Evolutionary conservation across 768 basidiomycete species (phyloP).

Genomic region (Hericium erinaceus): DNA sequence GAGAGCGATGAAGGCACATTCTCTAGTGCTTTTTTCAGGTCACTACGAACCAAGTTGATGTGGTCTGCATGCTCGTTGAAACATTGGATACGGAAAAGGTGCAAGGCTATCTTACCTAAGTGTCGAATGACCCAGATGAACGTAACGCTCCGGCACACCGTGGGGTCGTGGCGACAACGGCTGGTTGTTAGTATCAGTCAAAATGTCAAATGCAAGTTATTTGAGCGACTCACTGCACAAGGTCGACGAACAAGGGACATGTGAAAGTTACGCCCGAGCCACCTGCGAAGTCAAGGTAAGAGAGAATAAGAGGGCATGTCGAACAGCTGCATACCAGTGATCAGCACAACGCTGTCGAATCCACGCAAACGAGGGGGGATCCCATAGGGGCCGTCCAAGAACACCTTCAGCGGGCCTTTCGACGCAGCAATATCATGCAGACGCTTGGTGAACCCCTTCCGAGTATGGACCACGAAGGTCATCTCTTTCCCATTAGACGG

Average conservation of each 20-base stretch:
- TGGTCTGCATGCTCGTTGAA: not conserved
- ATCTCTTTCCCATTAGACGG: slow-evolving; percentile 29
- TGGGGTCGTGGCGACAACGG: slow-evolving; percentile 18
- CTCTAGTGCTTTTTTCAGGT: not conserved
- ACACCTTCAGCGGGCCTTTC: slow-evolving; percentile 30
- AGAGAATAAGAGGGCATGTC: not conserved
- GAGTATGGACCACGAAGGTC: slow-evolving; percentile 49
- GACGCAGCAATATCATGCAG: slow-evolving; percentile 26
- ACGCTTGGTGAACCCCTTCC: slow-evolving; percentile 49
- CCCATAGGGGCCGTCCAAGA: slow-evolving; percentile 56
- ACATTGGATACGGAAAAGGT: slow-evolving; percentile 8
- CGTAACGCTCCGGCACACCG: slow-evolving; percentile 23
- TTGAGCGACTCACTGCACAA: slow-evolving; percentile 30
- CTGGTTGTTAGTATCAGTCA: slow-evolving; percentile 10
- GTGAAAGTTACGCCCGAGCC: slow-evolving; percentile 43
- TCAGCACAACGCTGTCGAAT: slow-evolving; percentile 38
- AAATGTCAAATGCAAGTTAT: no score
- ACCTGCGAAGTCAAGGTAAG: slow-evolving; percentile 19
- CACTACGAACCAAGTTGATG: not conserved
- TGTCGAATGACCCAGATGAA: slow-evolving; percentile 38
- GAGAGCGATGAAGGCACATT: not conserved
- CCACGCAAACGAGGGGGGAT: slow-evolving; percentile 29
- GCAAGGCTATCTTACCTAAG: slow-evolving; percentile 18
- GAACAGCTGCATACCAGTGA: slow-evolving; percentile 32
- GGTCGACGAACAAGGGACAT: slow-evolving; percentile 33